Evolutionary conservation across 2,329 filamentous ascomycete genomes (phyloP).

Genomic region (Coniochaeta pulveracea): DNA sequence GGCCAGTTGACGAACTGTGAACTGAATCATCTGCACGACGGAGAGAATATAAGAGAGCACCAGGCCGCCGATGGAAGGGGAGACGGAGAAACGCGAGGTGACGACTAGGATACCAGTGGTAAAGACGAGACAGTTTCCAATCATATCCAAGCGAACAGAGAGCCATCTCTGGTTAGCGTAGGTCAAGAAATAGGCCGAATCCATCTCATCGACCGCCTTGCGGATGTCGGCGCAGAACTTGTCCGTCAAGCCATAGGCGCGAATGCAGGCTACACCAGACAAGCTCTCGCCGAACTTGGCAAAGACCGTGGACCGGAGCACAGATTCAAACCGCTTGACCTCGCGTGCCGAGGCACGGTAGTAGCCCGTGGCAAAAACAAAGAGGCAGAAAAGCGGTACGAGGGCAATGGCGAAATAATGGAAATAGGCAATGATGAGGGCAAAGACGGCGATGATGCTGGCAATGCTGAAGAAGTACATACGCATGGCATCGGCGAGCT

Average conservation of each 20-base stretch:
- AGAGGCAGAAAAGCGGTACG: constrained; percentile 58
- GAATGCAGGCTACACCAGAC: constrained; percentile 71
- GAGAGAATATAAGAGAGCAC: constrained; percentile 88
- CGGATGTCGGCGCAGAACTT: constrained; percentile 63
- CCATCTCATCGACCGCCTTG: constrained; percentile 76
- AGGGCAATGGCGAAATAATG: constrained; percentile 66
- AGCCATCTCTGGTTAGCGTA: constrained; percentile 96
- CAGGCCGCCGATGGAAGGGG: constrained; percentile 74
- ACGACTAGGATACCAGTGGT: constrained; percentile 83
- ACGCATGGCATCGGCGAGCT: constrained; percentile 74
- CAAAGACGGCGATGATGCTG: constrained; percentile 75
- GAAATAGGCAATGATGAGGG: constrained; percentile 89
- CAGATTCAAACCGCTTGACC: constrained; percentile 86
- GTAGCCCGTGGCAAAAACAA: constrained; percentile 73
- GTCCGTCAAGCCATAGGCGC: constrained; percentile 74
- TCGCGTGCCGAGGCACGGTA: constrained; percentile 87
- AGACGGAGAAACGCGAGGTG: constrained; percentile 76
- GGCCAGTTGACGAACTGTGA: constrained; percentile 84
- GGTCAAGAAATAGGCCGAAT: constrained; percentile 87
- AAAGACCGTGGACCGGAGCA: constrained; percentile 80
- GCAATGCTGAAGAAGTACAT: constrained; percentile 84
- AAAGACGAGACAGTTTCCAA: constrained; percentile 78
- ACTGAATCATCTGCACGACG: constrained; percentile 93
- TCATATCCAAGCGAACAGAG: constrained; percentile 70
- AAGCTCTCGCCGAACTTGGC: constrained; percentile 86